Evolutionary conservation across 257 asterid genomes (phyloP).

Genomic region (Ligustrum vulgare): DNA sequence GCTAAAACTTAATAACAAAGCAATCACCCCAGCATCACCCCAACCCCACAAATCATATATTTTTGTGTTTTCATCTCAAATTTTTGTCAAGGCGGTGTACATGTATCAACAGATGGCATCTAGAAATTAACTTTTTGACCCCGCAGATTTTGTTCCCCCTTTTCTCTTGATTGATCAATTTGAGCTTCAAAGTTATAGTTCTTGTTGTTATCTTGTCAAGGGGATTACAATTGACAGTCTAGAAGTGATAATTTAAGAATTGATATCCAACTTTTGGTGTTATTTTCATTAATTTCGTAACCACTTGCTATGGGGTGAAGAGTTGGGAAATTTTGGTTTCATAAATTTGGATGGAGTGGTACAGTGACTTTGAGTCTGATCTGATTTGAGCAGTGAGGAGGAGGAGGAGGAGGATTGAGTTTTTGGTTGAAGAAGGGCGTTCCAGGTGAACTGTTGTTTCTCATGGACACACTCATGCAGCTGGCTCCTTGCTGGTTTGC

Average conservation of each 20-base stretch:
- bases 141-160: neutral
- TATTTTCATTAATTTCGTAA: neutral
- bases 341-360: slow-evolving; percentile 48
- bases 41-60: neutral
- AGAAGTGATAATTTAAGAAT: neutral
- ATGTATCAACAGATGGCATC: neutral
- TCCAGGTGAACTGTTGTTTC: slow-evolving; percentile 39
- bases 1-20: neutral
- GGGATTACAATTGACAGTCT: neutral
- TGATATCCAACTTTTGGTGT: neutral
- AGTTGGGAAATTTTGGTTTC: neutral
- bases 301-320: neutral
- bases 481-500: slow-evolving; percentile 58
- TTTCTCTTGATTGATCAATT: neutral
- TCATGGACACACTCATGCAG: slow-evolving; percentile 41
- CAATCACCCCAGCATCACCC: neutral
- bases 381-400: slow-evolving; percentile 37
- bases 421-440: slow-evolving; percentile 34
- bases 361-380: slow-evolving; percentile 41
- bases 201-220: neutral
- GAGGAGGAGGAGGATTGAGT: slow-evolving; percentile 38
- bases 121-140: neutral
- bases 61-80: neutral
- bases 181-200: neutral
- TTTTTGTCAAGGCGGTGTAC: no score